phyloP scores from a whole-genome alignment of 257 asterid genomes.

The Solanum pimpinellifolium region DNA sequence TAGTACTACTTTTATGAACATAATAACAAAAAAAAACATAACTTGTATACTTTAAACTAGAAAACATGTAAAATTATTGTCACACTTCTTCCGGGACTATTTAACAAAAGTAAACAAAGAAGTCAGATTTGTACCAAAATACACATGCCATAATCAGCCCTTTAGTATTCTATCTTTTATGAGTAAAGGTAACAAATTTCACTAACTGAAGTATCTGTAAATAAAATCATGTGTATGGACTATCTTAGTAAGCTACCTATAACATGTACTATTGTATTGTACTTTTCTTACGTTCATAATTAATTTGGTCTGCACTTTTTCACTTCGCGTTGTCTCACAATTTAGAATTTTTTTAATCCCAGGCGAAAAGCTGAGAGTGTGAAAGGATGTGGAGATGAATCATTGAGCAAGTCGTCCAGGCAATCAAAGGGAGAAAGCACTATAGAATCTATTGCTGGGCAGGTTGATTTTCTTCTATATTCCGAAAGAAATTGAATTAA shows the following conservation, averaged over 20 bases:
- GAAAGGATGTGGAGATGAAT: conserved; percentile 19
- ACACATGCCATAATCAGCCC: background rate
- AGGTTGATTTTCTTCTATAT: conserved; percentile 17
- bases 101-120: background rate
- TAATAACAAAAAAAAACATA: background rate
- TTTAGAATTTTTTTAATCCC: background rate
- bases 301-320: background rate
- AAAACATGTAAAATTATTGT: background rate
- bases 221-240: background rate
- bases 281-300: background rate
- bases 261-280: background rate
- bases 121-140: background rate
- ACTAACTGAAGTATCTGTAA: background rate
- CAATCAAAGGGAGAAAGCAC: conserved; percentile 5
- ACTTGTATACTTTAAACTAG: background rate
- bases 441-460: conserved; percentile 12
- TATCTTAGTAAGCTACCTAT: background rate
- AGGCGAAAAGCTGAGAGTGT: conserved; percentile 26
- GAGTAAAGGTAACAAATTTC: background rate
- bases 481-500: background rate
- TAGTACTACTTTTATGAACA: background rate
- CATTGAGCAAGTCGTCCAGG: conserved; percentile 9
- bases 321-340: background rate
- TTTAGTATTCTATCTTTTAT: background rate
- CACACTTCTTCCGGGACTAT: background rate